phyloP scores from a whole-genome alignment of 176 grass and related monocot genomes.

The Zea luxurians region DNA sequence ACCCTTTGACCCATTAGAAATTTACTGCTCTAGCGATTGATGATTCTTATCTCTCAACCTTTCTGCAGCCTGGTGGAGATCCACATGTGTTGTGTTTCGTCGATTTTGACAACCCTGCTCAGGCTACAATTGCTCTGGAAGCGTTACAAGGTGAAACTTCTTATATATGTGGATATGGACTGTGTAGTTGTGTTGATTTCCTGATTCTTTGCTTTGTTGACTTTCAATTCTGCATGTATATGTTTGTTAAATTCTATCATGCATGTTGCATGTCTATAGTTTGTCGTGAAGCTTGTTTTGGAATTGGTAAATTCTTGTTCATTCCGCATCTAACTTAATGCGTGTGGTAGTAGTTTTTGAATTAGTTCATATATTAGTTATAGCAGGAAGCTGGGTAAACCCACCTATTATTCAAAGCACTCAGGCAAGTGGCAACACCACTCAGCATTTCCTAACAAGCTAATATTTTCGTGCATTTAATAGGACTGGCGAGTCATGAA shows the following conservation, averaged over 20 bases:
- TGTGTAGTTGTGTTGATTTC: neutral
- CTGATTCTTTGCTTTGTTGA: neutral
- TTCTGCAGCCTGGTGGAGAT: slow-evolving; percentile 72
- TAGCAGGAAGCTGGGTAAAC: neutral
- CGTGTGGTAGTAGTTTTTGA: neutral
- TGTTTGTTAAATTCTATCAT: slow-evolving; percentile 6
- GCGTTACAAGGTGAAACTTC: slow-evolving; percentile 91
- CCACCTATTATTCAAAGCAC: neutral
- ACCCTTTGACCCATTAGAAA: slow-evolving; percentile 11
- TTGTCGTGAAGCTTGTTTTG: slow-evolving; percentile 13
- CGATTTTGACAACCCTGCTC: slow-evolving; percentile 83
- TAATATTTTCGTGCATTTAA: neutral
- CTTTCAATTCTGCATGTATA: neutral
- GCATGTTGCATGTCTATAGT: slow-evolving; percentile 21
- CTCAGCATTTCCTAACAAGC: neutral
- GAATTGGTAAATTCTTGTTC: neutral
- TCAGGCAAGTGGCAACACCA: neutral
- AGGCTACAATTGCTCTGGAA: slow-evolving; percentile 83
- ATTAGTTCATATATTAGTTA: neutral
- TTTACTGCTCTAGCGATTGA: neutral
- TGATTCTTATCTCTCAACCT: slow-evolving; percentile 10
- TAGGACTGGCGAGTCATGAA: neutral
- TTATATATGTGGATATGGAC: slow-evolving; percentile 30
- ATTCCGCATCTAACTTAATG: neutral
- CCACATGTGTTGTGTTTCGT: slow-evolving; percentile 95